phyloP scores from a whole-genome alignment of 1,284 basidiomycete genomes.

The Puccinia horiana region DNA sequence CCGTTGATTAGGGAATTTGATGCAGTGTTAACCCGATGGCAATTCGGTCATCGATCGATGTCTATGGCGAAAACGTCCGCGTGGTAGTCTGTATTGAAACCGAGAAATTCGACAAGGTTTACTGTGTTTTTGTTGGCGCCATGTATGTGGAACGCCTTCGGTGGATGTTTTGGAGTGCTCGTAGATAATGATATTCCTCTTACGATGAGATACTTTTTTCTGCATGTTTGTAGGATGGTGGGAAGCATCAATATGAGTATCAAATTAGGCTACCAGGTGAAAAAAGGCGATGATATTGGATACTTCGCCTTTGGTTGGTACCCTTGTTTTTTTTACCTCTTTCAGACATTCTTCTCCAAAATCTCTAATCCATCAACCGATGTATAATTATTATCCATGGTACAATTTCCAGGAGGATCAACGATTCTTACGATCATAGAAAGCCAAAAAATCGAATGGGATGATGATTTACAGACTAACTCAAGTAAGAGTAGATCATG shows the following conservation, averaged over 20 bases:
- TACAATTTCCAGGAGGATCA: slow-evolving; percentile 38
- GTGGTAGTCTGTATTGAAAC: slow-evolving; percentile 76
- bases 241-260: slow-evolving; percentile 46
- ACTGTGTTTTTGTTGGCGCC: slow-evolving; percentile 46
- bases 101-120: slow-evolving; percentile 31
- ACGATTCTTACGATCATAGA: slow-evolving; percentile 26
- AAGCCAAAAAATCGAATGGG: slow-evolving; percentile 43
- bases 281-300: slow-evolving; percentile 43
- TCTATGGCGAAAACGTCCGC: slow-evolving; percentile 66
- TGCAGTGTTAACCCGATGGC: slow-evolving; percentile 54
- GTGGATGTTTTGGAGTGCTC: background rate
- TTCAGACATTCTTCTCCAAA: background rate
- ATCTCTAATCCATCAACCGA: background rate
- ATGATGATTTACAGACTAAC: slow-evolving; percentile 37
- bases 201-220: slow-evolving; percentile 1
- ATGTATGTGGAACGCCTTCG: slow-evolving; percentile 27
- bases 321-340: background rate
- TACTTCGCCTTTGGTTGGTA: slow-evolving; percentile 49
- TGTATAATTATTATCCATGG: too few species aligned
- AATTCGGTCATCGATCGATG: slow-evolving; percentile 54
- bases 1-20: background rate
- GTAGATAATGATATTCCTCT: too few species aligned
- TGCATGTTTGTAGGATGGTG: slow-evolving; percentile 36
- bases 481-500: slow-evolving; percentile 27
- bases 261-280: slow-evolving; percentile 28